Conservation (phyloP, 148 eudicot genomes). For the Camellia japonica region DNA sequence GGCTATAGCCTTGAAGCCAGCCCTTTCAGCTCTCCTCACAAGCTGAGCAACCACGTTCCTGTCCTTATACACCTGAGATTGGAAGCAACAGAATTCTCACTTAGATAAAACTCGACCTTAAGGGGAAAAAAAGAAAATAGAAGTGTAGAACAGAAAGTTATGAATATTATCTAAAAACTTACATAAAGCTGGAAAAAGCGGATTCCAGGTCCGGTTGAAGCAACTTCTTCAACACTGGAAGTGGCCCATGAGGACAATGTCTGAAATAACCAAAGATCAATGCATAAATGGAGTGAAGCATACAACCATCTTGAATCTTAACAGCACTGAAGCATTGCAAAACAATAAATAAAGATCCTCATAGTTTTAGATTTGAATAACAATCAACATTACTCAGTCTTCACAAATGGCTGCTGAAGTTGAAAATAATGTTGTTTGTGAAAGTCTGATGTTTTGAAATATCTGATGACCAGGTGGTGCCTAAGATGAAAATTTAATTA, state of each 20-base stretch:
- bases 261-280: conserved; percentile 35
- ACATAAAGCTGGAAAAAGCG: conserved; percentile 99
- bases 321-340: background rate
- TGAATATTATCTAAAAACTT: conserved; percentile 26
- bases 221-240: conserved; percentile 99
- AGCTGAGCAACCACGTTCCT: conserved; percentile 96
- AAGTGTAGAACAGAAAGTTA: no score
- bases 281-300: background rate
- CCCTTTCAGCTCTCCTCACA: conserved; percentile 95
- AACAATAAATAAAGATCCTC: background rate
- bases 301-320: background rate
- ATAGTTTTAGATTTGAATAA: background rate
- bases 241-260: conserved; percentile 98
- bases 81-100: background rate
- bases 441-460: background rate
- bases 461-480: background rate
- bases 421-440: no score
- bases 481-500: background rate
- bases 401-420: no score
- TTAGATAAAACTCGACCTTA: no score
- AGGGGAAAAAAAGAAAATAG: no score
- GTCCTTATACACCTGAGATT: conserved; percentile 81
- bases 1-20: conserved; percentile 98
- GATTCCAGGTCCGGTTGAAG: conserved; percentile 98
- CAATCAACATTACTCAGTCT: background rate